These are phyloP conservation scores for Morella rubra DNA, from an alignment of 306 rosid genomes.

Conservation along the genomic window DNA sequence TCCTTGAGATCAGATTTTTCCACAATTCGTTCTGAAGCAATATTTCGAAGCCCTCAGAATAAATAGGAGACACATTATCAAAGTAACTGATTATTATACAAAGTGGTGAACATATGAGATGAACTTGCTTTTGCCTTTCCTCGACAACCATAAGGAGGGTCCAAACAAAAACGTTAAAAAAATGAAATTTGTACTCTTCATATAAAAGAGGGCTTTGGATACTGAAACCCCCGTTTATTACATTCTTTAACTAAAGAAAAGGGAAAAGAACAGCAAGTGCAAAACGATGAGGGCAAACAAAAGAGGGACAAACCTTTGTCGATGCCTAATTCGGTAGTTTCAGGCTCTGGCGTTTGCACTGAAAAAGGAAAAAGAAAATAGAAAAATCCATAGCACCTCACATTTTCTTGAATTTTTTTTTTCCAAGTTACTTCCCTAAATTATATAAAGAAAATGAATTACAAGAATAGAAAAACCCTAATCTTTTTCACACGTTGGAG, in stretches of 20 bases:
- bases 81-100: too few species aligned
- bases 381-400: background rate
- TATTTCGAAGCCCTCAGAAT: slow-evolving; percentile 25
- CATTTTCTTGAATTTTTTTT: background rate
- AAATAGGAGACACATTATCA: background rate
- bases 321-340: background rate
- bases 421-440: too few species aligned
- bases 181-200: background rate
- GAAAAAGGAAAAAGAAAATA: background rate
- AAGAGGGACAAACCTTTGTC: background rate
- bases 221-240: background rate
- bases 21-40: slow-evolving; percentile 30
- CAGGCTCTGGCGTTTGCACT: slow-evolving; percentile 14
- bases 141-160: background rate
- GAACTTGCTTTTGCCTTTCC: background rate
- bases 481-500: background rate
- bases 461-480: background rate
- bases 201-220: background rate
- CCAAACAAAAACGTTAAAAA: background rate
- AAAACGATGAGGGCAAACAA: background rate
- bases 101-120: too few species aligned
- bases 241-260: background rate
- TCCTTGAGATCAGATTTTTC: slow-evolving; percentile 43
- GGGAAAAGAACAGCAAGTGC: background rate
- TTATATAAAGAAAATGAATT: background rate